Evolutionary conservation across 768 basidiomycete genomes (phyloP).

Genomic region (Daedalea quercina): DNA sequence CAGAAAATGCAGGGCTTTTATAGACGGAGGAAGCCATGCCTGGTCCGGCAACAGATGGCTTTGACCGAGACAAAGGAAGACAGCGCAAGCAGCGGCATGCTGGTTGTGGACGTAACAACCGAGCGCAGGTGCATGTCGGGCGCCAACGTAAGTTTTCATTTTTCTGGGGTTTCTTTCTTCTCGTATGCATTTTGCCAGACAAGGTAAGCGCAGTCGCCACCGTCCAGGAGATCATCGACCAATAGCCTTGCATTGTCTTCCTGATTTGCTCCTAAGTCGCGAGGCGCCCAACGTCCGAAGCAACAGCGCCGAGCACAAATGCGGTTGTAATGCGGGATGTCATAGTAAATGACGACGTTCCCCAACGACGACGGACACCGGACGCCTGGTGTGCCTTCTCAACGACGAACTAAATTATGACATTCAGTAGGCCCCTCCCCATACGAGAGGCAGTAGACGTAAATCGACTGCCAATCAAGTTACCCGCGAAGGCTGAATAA

Average conservation of each 20-base stretch:
- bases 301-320: background rate
- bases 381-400: background rate
- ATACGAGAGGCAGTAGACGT: background rate
- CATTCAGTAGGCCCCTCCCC: background rate
- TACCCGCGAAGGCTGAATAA: background rate
- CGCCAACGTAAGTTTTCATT: background rate
- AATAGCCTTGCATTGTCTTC: background rate
- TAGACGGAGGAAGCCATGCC: conserved; percentile 1
- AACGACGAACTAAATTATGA: too few relatives aligned
- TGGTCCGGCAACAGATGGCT: background rate
- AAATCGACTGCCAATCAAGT: background rate
- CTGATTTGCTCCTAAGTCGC: background rate
- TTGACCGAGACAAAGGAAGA: background rate
- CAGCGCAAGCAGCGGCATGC: background rate
- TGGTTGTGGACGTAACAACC: background rate
- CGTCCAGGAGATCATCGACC: background rate
- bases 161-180: background rate
- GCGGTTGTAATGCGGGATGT: background rate
- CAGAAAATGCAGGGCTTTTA: conserved; percentile 7
- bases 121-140: background rate
- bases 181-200: background rate
- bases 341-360: background rate
- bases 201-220: background rate
- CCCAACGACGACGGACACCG: background rate
- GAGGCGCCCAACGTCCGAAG: background rate